A percentile compares a stretch with the other conserved stretches of the same genome.
Conservation (phyloP, 768 basidiomycete genomes). For the Macrolepiota albuminosa region DNA sequence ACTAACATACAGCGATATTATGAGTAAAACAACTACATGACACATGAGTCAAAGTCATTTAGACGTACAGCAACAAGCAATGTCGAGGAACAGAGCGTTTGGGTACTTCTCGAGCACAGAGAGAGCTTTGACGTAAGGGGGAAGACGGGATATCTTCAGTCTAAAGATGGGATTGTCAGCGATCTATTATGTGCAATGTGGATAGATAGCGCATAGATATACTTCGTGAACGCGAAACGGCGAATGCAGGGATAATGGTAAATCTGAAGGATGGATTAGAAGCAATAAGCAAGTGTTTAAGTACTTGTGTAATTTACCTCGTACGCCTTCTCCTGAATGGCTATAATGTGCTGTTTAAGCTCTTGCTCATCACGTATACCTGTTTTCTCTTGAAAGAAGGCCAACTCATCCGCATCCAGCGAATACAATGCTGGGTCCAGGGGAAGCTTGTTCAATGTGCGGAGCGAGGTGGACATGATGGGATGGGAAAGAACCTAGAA, state of each 20-base stretch:
- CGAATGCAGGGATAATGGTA: constrained; percentile 34
- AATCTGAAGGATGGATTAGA: constrained; percentile 17
- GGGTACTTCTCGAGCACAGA: constrained; percentile 13
- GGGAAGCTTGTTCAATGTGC: not conserved
- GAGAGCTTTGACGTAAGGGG: constrained; percentile 17
- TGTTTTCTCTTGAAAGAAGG: constrained; percentile 32
- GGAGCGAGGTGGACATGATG: not conserved
- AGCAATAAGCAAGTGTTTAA: not conserved
- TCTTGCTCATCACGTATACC: constrained; percentile 31
- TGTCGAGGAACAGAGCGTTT: constrained; percentile 20
- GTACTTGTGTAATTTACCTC: not conserved
- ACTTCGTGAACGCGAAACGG: constrained; percentile 30
- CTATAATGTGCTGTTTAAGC: constrained; percentile 35
- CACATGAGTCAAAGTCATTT: not conserved
- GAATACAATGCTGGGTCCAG: constrained; percentile 23
- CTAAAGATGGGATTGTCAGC: constrained; percentile 2
- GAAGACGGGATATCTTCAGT: constrained; percentile 17
- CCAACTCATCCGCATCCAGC: constrained; percentile 22
- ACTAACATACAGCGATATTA: constrained; percentile 7
- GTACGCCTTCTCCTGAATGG: constrained; percentile 32
- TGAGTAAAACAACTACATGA: not conserved
- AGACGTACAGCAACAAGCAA: constrained; percentile 24
- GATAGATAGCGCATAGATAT: not conserved
- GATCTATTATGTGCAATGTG: not conserved
- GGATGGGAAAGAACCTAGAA: not conserved